Percentiles rank a stretch among this genome's conserved stretches.
phyloP scores from a whole-genome alignment of 371 early-diverging fungal species.

The Dichotomocladium elegans region DNA sequence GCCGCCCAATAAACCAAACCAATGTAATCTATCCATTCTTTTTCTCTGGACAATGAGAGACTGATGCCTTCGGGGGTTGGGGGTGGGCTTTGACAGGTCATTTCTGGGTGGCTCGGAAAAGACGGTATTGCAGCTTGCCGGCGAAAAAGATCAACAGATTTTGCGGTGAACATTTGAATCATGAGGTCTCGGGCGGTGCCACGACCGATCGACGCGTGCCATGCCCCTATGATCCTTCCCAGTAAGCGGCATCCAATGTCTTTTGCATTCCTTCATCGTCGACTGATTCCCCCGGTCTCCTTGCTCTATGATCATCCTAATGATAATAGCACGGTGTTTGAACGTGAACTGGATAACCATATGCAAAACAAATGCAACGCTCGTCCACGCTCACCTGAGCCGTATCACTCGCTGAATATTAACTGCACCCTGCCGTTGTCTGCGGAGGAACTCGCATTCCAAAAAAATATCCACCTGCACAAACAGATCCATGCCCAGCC shows the following conservation, averaged over 20 bases:
- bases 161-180: constrained; percentile 72
- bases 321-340: constrained; percentile 57
- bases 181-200: not conserved
- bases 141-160: constrained; percentile 55
- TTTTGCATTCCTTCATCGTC: not conserved
- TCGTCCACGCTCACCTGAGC: constrained; percentile 51
- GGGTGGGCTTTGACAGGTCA: constrained; percentile 24
- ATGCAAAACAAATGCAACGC: constrained; percentile 64
- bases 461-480: constrained; percentile 37
- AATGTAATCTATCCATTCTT: constrained; percentile 37
- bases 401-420: constrained; percentile 49
- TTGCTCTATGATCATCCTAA: too few species aligned
- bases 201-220: constrained; percentile 52
- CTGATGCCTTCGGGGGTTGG: not conserved
- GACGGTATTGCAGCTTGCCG: constrained; percentile 65
- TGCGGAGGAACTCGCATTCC: constrained; percentile 40
- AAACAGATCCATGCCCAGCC: constrained; percentile 40
- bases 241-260: constrained; percentile 40
- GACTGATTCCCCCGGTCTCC: too few species aligned
- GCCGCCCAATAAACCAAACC: constrained; percentile 39
- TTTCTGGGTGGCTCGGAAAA: constrained; percentile 38
- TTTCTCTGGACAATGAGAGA: not conserved
- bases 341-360: constrained; percentile 64
- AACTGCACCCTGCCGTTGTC: constrained; percentile 55
- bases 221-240: constrained; percentile 79